These are phyloP conservation scores for Brasilioporus rufonigricans DNA, from an alignment of 768 basidiomycete species.

Conservation along the genomic window DNA sequence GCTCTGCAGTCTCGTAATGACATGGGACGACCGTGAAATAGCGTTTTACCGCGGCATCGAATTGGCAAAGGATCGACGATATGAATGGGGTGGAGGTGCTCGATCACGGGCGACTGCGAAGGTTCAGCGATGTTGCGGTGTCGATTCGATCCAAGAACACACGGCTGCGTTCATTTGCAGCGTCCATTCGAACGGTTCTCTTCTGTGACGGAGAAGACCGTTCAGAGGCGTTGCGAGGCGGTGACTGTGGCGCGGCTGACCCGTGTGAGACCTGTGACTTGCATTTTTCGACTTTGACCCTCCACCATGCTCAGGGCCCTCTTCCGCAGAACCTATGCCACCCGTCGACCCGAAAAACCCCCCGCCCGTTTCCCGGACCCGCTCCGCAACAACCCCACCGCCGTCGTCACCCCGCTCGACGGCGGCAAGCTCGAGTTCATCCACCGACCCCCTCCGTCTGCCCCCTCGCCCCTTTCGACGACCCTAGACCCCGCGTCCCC, in stretches of 20 bases:
- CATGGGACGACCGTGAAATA: not conserved
- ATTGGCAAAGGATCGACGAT: too few relatives aligned
- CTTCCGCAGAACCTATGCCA: constrained; percentile 40
- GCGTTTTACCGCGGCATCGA: not conserved
- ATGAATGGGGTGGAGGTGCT: not conserved
- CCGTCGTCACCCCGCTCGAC: constrained; percentile 46
- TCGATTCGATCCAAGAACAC: too few relatives aligned
- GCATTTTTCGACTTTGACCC: not conserved
- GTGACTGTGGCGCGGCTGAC: not conserved
- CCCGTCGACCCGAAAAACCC: constrained; percentile 38
- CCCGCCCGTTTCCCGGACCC: constrained; percentile 61
- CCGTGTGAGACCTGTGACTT: too few relatives aligned
- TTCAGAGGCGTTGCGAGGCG: not conserved
- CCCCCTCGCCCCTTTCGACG: constrained; percentile 70
- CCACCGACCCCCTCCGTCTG: constrained; percentile 79
- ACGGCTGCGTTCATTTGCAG: too few relatives aligned
- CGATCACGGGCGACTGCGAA: not conserved
- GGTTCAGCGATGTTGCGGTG: too few relatives aligned
- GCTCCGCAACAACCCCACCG: constrained; percentile 36
- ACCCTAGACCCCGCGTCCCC: constrained; percentile 71
- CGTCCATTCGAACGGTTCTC: too few relatives aligned
- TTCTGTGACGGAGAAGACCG: too few relatives aligned
- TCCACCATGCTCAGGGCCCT: constrained; percentile 18
- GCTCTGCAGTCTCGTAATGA: not conserved
- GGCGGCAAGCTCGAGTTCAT: constrained; percentile 71